phyloP scores from a whole-genome alignment of 2,329 filamentous ascomycete genomes.

The Nemania sp. region DNA sequence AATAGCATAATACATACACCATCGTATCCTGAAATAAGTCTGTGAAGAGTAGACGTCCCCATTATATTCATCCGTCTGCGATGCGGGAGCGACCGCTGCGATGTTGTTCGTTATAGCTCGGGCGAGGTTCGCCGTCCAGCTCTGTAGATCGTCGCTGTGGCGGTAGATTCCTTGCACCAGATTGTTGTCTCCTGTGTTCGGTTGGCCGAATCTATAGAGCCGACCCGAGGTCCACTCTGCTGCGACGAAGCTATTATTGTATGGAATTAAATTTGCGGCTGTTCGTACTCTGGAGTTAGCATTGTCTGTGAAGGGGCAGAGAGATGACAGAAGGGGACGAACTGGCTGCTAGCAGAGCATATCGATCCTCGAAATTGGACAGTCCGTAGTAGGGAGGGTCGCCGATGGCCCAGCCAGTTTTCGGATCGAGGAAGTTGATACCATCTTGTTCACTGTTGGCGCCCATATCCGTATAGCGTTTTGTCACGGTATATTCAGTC shows the following conservation, averaged over 20 bases:
- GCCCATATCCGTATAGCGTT: neutral
- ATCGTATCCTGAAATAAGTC: conserved; percentile 2
- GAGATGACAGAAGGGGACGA: neutral
- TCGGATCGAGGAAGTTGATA: neutral
- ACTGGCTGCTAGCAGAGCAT: neutral
- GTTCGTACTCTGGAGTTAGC: neutral
- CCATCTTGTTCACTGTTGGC: neutral
- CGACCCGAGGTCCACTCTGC: neutral
- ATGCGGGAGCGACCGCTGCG: neutral
- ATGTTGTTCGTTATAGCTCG: conserved; percentile 1
- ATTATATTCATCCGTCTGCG: neutral
- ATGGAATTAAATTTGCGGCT: neutral
- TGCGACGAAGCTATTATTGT: neutral
- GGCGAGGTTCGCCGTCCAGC: neutral
- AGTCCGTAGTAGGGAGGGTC: neutral
- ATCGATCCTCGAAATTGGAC: neutral
- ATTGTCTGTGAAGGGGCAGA: neutral
- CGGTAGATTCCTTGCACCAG: neutral
- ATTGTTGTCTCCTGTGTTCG: neutral
- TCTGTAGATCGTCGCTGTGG: neutral
- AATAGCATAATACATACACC: neutral
- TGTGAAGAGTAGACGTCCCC: neutral
- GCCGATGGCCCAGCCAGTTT: neutral
- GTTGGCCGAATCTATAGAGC: neutral
- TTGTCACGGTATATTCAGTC: neutral